phyloP scores from a whole-genome alignment of 176 grass and related monocot genomes.

The Oryza brachyantha region DNA sequence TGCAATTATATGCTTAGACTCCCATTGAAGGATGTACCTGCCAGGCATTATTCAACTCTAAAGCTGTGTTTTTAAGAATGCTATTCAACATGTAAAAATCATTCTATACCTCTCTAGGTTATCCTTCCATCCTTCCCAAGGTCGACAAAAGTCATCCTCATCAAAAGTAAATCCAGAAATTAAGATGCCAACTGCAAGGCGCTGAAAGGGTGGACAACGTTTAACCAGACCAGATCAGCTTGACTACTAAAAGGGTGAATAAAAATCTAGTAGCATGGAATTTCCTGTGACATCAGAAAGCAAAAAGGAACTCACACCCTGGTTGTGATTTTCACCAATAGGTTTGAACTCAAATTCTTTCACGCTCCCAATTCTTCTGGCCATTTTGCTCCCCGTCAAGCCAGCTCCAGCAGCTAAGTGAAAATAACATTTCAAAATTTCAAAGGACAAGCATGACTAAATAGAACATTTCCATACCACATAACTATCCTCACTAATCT shows the following conservation, averaged over 20 bases:
- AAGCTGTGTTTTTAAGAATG: conserved; percentile 2
- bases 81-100: conserved; percentile 2
- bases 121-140: conserved; percentile 96
- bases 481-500: neutral
- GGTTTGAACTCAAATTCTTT: conserved; percentile 96
- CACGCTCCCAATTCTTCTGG: conserved; percentile 71
- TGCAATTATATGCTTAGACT: conserved; percentile 87
- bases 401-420: conserved; percentile 91
- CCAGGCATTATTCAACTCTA: conserved; percentile 1
- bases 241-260: neutral
- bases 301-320: conserved; percentile 79
- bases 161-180: conserved; percentile 91
- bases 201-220: conserved; percentile 48
- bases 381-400: conserved; percentile 92
- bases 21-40: conserved; percentile 91
- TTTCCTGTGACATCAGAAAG: neutral
- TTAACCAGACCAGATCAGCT: conserved; percentile 25
- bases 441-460: neutral
- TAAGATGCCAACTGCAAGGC: conserved; percentile 81
- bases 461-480: neutral
- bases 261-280: conserved; percentile 12
- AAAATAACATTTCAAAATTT: conserved; percentile 27
- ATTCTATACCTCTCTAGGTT: conserved; percentile 73
- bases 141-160: conserved; percentile 74
- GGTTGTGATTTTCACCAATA: conserved; percentile 90